Percentiles rank a stretch among this genome's conserved stretches.
phyloP scores from a whole-genome alignment of 768 basidiomycete genomes.

The Tricholoma flavovirens region DNA sequence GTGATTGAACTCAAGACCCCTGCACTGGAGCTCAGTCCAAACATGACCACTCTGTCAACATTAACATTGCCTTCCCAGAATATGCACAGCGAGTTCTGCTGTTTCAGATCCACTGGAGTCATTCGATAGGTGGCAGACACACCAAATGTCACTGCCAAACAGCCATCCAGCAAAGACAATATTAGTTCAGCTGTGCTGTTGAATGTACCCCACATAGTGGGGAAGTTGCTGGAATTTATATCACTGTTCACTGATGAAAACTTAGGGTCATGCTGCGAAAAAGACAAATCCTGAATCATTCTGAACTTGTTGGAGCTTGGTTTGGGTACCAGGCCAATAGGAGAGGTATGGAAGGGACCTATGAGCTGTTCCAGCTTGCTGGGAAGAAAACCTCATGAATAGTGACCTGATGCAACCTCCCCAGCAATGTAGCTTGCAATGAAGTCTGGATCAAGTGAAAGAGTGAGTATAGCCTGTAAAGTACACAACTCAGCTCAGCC shows the following conservation, averaged over 20 bases:
- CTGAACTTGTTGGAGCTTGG: conserved; percentile 15
- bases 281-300: too few species aligned
- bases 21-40: too few species aligned
- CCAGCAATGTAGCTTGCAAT: neutral
- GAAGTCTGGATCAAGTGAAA: neutral
- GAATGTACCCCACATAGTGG: conserved; percentile 35
- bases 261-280: conserved; percentile 17
- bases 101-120: neutral
- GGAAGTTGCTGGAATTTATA: conserved; percentile 25
- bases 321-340: conserved; percentile 36
- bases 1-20: conserved; percentile 35
- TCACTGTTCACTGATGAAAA: conserved; percentile 21
- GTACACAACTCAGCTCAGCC: too few species aligned
- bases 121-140: neutral
- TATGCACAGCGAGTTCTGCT: conserved; percentile 15
- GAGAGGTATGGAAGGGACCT: too few species aligned
- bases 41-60: too few species aligned
- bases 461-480: too few species aligned
- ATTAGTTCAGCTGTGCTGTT: conserved; percentile 17
- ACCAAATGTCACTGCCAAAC: neutral
- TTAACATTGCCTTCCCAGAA: too few species aligned
- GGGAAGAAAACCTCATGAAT: too few species aligned
- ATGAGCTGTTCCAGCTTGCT: too few species aligned
- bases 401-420: neutral
- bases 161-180: too few species aligned